Base-by-base conservation (phyloP, 768 basidiomycete genomes). In the Russula vinacea region DNA sequence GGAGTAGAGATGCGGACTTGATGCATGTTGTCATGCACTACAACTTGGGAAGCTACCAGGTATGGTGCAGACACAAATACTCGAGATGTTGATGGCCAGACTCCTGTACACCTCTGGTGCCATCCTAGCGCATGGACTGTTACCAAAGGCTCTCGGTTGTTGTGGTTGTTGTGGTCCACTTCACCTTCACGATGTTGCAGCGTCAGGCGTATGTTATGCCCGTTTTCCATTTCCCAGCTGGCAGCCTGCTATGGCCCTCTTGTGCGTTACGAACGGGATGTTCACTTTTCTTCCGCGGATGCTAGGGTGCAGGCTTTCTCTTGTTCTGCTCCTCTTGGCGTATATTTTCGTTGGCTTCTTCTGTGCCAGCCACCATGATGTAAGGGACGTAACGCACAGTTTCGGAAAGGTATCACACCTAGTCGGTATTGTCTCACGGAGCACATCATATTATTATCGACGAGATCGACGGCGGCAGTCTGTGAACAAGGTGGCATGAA, bases 331-430 rank as follows among this genome's bases (percentile, higher is more conserved):
- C 52, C 86, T 89, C 70, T 64, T 89, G 53, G 51, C 80, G 59
- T 86, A 86, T 71, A 83, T 88, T 62, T 65, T 83, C 39, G 74
- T 83, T 2, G 79, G 84, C 4, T 70, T 89, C 49, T 71, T 89
- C 19, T 88, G 86, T 68, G 79, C 85, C 42, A 90, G 88, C 72
- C 87, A 29, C n/a, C n/a, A n/a, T n/a, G n/a, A n/a, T n/a, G n/a
- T n/a, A n/a, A n/a, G n/a, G n/a, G n/a, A 89, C 64, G 81, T 89
- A 33, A 82, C 77, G 45, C 76, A 76, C 35, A 78, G 74, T 58
- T 88, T 89, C 71, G 86, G 88, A 50, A 84, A 83, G 71, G 87
- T 0, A 75, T 89, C 39, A 84, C 78, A 55, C 88, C 86, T 2
- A 78, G 76, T 68, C 74, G 76, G 67, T 89, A 89, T 74, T 78